Percentiles rank a stretch among this genome's conserved stretches.
phyloP scores from a whole-genome alignment of 441 rosid genomes.

The Syzygium syzygioides region DNA sequence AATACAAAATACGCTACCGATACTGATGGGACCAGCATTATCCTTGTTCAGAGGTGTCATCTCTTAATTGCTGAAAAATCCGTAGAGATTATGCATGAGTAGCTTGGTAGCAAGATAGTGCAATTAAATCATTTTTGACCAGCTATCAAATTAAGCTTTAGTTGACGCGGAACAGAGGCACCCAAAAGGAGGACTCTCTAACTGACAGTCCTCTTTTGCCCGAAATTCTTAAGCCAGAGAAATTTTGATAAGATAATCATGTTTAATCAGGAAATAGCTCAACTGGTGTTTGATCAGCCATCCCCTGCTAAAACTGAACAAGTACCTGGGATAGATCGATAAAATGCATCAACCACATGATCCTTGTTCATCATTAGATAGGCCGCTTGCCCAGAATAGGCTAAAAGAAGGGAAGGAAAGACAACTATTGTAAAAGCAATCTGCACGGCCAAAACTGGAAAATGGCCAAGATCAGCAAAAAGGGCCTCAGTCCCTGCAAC shows the following conservation, averaged over 20 bases:
- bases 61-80: not conserved
- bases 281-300: not conserved
- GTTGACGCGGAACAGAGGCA: not conserved
- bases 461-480: conserved; percentile 10
- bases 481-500: conserved; percentile 7
- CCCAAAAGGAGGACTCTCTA: not conserved
- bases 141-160: not conserved
- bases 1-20: not conserved
- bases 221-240: not conserved
- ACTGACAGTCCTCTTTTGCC: not conserved
- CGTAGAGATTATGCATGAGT: not conserved
- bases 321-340: conserved; percentile 9
- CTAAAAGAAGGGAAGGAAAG: conserved; percentile 14
- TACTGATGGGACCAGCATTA: not conserved
- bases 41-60: not conserved
- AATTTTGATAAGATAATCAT: not conserved
- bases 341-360: conserved; percentile 4
- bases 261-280: not conserved
- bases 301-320: not conserved
- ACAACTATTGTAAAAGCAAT: conserved; percentile 9
- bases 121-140: not conserved
- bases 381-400: conserved; percentile 15
- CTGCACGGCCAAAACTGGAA: conserved; percentile 10
- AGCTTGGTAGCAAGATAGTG: not conserved
- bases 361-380: conserved; percentile 3